Base-by-base conservation (phyloP, 2,329 filamentous ascomycete species). In the Sarocladium strictum region DNA sequence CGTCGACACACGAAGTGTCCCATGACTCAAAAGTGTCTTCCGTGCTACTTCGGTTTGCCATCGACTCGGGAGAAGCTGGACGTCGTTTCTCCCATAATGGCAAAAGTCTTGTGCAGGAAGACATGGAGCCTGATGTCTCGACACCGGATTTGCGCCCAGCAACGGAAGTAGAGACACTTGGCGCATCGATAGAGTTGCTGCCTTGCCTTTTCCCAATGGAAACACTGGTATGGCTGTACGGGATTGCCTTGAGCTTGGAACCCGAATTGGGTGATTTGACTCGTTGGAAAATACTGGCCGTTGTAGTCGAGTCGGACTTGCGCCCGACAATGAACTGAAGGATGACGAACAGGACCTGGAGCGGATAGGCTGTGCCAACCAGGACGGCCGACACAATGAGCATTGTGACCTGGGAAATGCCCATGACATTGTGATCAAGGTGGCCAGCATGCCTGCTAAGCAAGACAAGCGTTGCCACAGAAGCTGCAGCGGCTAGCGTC, bases 1-100 rank as follows among this genome's bases (percentile, higher is more conserved):
- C 70, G 60, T 86, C 85, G 2, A 89, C 83, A 0, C 76, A 75
- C 0, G 85, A 87, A 0, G 85, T 89, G 62, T 90, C 86, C 87
- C 87, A 90, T 2, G 79, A 84, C 61, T 90, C 87, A 62, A 90
- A 90, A 1, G 81, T 80, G 57, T 87, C 84, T n/a, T 80, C 78
- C 14, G 65, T 62, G 33, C 69, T 70, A 35, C 67, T 68, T 15
- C 65, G 65, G 45, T 69, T 66, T 7, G 63, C 57, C 38, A 62
- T 66, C 0, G 78, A 79, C 5, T 80, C 77, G 10, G 78, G 64
- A 1, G 82, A 84, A 6, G 69, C 60, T 2, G 74, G 66, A 21
- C 79, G 72, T 23, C 70, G 69, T 21, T 69, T 72, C 53, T 75
- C 71, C 55, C 66, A 70, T 5, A 64, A 60, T 14, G 74, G 69